These are phyloP conservation scores for Chaetomium olivaceum DNA, from an alignment of 2,329 filamentous ascomycete genomes.

Conservation along the genomic window DNA sequence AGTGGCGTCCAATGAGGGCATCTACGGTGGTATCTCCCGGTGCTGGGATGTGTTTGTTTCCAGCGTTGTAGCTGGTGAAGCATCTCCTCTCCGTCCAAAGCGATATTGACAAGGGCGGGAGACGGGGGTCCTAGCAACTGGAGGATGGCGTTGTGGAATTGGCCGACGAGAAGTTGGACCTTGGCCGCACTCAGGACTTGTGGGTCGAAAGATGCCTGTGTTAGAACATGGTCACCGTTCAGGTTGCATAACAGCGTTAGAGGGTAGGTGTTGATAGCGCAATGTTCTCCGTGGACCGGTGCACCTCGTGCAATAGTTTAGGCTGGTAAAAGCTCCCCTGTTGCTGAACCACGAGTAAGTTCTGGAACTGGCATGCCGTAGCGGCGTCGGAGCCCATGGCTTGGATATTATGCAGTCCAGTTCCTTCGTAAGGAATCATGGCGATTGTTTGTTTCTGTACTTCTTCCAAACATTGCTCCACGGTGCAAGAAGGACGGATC, in stretches of 20 bases:
- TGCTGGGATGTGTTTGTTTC: neutral
- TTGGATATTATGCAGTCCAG: conserved; percentile 1
- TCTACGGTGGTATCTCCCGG: conserved; percentile 1
- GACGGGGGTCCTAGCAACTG: neutral
- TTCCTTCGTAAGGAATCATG: conserved; percentile 2
- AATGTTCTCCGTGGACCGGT: conserved; percentile 4
- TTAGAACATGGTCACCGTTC: neutral
- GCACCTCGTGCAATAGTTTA: conserved; percentile 2
- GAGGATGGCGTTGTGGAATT: conserved; percentile 2
- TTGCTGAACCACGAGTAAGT: conserved; percentile 5
- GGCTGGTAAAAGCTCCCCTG: neutral
- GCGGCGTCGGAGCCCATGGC: neutral
- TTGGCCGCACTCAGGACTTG: neutral
- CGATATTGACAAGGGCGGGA: neutral
- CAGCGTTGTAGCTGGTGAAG: neutral
- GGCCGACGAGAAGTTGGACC: neutral
- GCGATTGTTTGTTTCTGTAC: conserved; percentile 1
- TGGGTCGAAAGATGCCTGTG: conserved; percentile 1
- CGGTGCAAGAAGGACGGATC: conserved; percentile 2
- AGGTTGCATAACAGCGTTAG: conserved; percentile 1
- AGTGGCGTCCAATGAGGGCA: conserved; percentile 4
- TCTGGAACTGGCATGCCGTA: conserved; percentile 2
- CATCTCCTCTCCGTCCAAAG: conserved; percentile 1
- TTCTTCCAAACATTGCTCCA: conserved; percentile 4
- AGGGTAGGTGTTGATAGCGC: conserved; percentile 1